phyloP scores from a whole-genome alignment of 2,329 filamentous ascomycete species.

The Arthroderma uncinatum region DNA sequence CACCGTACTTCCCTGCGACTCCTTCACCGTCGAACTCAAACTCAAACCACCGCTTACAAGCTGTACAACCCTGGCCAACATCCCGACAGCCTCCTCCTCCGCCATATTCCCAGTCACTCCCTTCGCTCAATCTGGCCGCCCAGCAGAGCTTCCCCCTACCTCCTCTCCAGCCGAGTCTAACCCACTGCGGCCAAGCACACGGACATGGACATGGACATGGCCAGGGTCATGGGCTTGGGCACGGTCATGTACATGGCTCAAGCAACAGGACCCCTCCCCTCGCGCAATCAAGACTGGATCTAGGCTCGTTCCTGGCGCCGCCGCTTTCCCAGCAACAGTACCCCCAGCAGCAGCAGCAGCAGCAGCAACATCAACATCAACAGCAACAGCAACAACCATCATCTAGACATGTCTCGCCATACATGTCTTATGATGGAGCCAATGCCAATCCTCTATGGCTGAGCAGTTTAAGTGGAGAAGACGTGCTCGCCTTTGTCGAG shows the following conservation, averaged over 20 bases:
- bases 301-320: conserved; percentile 6
- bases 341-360: conserved; percentile 6
- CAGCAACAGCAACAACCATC: conserved; percentile 1
- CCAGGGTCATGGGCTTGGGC: not conserved
- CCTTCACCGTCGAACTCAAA: conserved; percentile 19
- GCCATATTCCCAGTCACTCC: conserved; percentile 30
- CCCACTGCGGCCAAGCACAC: not conserved
- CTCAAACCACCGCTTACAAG: conserved; percentile 21
- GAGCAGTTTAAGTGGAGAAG: conserved; percentile 14
- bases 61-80: conserved; percentile 31
- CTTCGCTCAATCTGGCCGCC: conserved; percentile 27
- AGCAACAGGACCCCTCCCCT: not conserved
- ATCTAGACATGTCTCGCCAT: conserved; percentile 1
- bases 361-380: conserved; percentile 7
- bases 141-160: conserved; percentile 26
- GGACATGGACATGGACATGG: not conserved
- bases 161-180: conserved; percentile 23
- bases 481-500: conserved; percentile 15
- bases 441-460: not conserved
- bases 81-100: conserved; percentile 20
- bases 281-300: not conserved
- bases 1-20: conserved; percentile 23
- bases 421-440: not conserved
- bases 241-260: not conserved
- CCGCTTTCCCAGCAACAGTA: not conserved